Evolutionary conservation across 257 asterid species (phyloP), one percentile per base, ranked within the genome.

Genomic region (Solanum chilense): DNA sequence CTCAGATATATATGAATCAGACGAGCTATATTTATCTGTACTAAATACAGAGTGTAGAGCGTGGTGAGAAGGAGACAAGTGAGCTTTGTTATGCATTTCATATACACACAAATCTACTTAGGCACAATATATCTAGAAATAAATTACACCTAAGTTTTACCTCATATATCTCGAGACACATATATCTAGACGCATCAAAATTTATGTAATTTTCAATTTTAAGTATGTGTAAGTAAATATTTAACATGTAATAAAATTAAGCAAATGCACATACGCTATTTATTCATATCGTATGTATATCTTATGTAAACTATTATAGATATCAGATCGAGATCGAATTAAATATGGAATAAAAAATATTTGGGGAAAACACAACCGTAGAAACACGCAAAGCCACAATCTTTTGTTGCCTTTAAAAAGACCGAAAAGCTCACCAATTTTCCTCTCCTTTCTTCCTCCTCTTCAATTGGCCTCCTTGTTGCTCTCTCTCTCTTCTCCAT

Each of bases 191-290:
- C 64, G 3, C n/a, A 56, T 18, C 11, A 56, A 56, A 6, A 56
- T 18, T 4, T 62, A 62, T 23, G 15, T 1, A 13, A 23, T 0
- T 7, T 62, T 62, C 29, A 60, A 60, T 7, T 23, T 58, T 23
- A 10, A 21, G 3, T 9, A 4, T 21, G 6, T 23, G 23, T 4
- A 23, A 60, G 3, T 60, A 60, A 6, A 23, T 0, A 60, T 1
- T 60, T 9, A 60, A 60, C 0, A 0, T 9, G 4, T 23, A 9
- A 23, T 23, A 52, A 56, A 56, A 18, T 18, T 56, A 2, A 23
- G 9, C 0, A 60, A 62, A 0, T 62, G 23, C 3, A 62, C 1
- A 62, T 12, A 10, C 0, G 5, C 0, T 0, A 11, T n/a, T 23
- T 7, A 62, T 7, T n/a, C 3, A 11, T 62, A 5, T 5, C 27